These are phyloP conservation scores for Rhodotorula kratochvilovae DNA, from an alignment of 768 basidiomycete genomes.

Conservation along the genomic window DNA sequence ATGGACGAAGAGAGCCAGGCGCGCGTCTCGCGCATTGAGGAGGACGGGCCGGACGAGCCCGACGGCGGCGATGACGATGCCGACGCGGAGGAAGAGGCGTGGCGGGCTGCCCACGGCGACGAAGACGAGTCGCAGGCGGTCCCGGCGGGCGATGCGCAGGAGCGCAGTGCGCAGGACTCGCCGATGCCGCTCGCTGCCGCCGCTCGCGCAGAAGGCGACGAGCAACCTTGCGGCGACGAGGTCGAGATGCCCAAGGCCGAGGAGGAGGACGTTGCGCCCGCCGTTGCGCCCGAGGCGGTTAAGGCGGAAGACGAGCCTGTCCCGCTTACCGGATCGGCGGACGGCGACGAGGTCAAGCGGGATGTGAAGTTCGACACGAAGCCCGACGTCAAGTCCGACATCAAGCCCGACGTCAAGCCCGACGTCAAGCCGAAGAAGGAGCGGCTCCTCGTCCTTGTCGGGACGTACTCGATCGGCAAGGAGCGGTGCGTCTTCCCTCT, in stretches of 20 bases:
- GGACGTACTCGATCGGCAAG: constrained; percentile 96
- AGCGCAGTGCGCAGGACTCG: background rate
- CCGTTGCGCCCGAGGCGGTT: background rate
- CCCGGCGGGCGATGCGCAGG: background rate
- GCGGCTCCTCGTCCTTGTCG: constrained; percentile 40
- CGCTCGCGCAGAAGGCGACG: no score
- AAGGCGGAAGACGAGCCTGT: background rate
- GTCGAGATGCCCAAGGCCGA: background rate
- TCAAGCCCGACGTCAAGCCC: constrained; percentile 21
- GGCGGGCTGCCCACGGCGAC: constrained; percentile 3
- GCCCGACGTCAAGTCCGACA: no score
- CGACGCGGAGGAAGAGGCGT: constrained; percentile 11
- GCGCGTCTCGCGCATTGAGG: background rate
- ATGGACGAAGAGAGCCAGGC: background rate
- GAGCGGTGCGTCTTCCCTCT: constrained; percentile 71
- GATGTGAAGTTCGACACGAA: no score
- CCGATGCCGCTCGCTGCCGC: background rate
- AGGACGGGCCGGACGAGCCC: no score
- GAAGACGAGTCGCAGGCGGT: background rate
- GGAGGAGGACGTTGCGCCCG: background rate
- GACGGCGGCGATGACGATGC: background rate
- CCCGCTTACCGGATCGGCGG: background rate
- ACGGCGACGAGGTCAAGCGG: background rate
- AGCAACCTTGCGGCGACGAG: background rate
- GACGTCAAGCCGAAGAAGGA: constrained; percentile 37